Conservation (phyloP, 495 filamentous ascomycete genomes). For the Tuber borchii region DNA sequence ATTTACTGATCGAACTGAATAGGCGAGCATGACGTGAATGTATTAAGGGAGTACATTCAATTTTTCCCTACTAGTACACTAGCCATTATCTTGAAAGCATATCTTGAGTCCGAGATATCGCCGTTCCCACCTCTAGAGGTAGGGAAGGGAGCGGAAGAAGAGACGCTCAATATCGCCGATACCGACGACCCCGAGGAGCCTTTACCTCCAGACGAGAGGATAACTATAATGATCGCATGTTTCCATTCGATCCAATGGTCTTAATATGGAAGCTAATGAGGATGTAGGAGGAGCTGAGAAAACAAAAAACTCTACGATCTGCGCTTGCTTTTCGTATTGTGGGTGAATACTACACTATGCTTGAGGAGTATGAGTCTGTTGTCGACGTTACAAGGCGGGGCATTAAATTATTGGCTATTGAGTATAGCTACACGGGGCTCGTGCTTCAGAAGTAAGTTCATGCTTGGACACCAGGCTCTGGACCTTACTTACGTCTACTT, state of each 20-base stretch:
- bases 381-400: slow-evolving; percentile 73
- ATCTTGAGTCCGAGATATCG: slow-evolving; percentile 73
- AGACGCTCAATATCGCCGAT: slow-evolving; percentile 41
- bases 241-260: background rate
- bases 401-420: slow-evolving; percentile 52
- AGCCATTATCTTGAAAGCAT: slow-evolving; percentile 70
- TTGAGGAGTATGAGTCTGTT: slow-evolving; percentile 81
- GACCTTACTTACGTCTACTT: slow-evolving; percentile 5
- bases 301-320: slow-evolving; percentile 55
- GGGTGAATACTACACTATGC: slow-evolving; percentile 71
- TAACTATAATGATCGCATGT: slow-evolving; percentile 37
- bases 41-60: slow-evolving; percentile 69
- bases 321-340: slow-evolving; percentile 76
- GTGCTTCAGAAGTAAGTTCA: slow-evolving; percentile 50
- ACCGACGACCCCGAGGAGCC: slow-evolving; percentile 45
- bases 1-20: slow-evolving; percentile 42
- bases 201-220: slow-evolving; percentile 24
- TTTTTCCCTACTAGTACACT: slow-evolving; percentile 83
- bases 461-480: slow-evolving; percentile 1
- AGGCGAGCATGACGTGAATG: slow-evolving; percentile 62
- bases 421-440: slow-evolving; percentile 60
- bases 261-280: slow-evolving; percentile 9
- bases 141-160: slow-evolving; percentile 43
- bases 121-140: slow-evolving; percentile 58
- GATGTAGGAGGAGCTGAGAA: slow-evolving; percentile 59